Base-by-base conservation (phyloP, 805 yeast genomes). In the Candida xiaguanensis region DNA sequence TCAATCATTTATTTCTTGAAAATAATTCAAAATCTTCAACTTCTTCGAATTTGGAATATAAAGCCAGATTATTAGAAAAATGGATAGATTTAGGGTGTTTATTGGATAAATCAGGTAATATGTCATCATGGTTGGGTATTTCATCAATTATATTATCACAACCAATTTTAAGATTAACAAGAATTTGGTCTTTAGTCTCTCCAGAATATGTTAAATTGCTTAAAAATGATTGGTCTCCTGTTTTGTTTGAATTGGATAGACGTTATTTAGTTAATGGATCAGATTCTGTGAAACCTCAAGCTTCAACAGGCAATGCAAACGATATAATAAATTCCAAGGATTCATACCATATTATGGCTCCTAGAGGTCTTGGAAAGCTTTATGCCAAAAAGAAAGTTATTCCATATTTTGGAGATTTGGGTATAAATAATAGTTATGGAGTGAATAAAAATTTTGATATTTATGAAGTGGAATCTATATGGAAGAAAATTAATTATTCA, bases 101-200 rank as follows among this genome's bases (percentile, higher is more conserved):
- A 19, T 75, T 91, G 45, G 93, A 87, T 52, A 77, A 76, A 43
- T 65, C 77, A 22, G 98, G 98, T 36, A 95, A 91, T 56, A 87
- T 88, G 90, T 90, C 89, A 0, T 82, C 93, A 22, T 91, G 97
- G 97, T 65, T 88, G 17, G 95, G 96, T 0, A 79, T 91, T 48
- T 87, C 96, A 1, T 80, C 93, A 0, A 72, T 84, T 1, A 72
- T 90, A 2, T 82, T 95, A 51, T 85, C 95, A 0, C 77, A 83
- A 39, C 95, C 96, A 0, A 70, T 91, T 2, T 64, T 91, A 41
- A 74, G 98, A 47, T 66, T 91, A 33, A 65, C 75, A 19, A 73
- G 75, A 39, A 74, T 90, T 1, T 91, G 98, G 98, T 65, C 80
- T 6, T 65, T 69, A 34, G 85, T 89, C 3, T 75, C 84, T 11